Base-by-base conservation (phyloP, 495 filamentous ascomycete genomes). In the Physcia stellaris region DNA sequence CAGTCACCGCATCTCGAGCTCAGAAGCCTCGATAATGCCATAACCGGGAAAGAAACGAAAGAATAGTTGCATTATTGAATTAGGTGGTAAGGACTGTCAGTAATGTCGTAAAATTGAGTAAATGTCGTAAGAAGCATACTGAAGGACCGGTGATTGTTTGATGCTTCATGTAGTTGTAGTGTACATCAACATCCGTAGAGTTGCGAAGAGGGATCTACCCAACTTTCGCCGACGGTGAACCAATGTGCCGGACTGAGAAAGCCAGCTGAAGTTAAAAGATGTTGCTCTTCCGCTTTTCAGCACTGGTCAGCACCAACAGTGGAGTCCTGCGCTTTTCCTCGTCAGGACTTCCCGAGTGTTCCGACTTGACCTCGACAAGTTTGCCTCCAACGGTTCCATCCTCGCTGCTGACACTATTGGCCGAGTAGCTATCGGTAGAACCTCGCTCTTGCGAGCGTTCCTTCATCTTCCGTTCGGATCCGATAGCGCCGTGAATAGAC, bases 221-320 rank as follows among this genome's bases (percentile, higher is more conserved):
- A 31, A 31, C 22, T 22, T 21, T 15, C 19, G 24, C 24, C 23
- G 15, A 5, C 20, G 9, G 27, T 17, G 23, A 24, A 29, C 24
- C 5, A 15, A 32, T 3, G 28, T 4, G 10, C 10, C 30, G n/a
- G 4, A 22, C n/a, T n/a, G n/a, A n/a, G n/a, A n/a, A n/a, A n/a
- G n/a, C n/a, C n/a, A n/a, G n/a, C n/a, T n/a, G n/a, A n/a, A n/a
- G n/a, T 53, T 27, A 75, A 47, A 68, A 71, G 52, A 79, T 62
- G 34, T 77, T 67, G 56, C 73, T 81, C 67, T 85, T 94, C 54
- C 86, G 80, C 75, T 94, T 94, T 63, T 92, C 86, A 40, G 82
- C 83, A 53, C 77, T 85, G 41, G 77, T 86, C 34, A 94, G 70
- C 43, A 95, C 80, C 56, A 94, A 73, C 69, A 85, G 79, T 9